A percentile compares a stretch with the other conserved stretches of the same genome.
Evolutionary conservation across 1,139 yeast species (phyloP).

Genomic region (Candida frijolesensis): DNA sequence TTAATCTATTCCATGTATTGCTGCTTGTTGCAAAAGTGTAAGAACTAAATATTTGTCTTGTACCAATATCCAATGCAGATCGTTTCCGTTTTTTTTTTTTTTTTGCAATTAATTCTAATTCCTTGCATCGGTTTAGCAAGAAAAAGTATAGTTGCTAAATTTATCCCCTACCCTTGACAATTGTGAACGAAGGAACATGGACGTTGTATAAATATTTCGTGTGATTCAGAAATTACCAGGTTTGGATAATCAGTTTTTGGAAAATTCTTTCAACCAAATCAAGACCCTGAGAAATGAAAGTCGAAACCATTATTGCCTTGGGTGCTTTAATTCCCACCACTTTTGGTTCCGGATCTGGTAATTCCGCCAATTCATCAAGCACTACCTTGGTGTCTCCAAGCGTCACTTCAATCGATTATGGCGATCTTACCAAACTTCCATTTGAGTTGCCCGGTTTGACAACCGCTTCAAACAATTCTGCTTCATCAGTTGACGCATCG

Average conservation of each 20-base stretch:
- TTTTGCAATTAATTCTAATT: background rate
- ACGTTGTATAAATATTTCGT: background rate
- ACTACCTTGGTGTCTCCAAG: background rate
- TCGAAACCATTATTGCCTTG: background rate
- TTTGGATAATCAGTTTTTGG: background rate
- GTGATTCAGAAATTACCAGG: background rate
- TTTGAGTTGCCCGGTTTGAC: background rate
- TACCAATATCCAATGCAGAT: background rate
- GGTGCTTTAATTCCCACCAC: background rate
- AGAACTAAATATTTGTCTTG: background rate
- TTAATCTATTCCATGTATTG: background rate
- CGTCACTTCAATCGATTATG: slow-evolving; percentile 1
- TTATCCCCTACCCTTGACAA: background rate
- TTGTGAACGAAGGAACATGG: background rate
- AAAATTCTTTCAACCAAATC: background rate
- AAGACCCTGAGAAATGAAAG: background rate
- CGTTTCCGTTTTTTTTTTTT: background rate
- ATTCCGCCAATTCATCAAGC: background rate
- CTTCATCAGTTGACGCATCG: background rate
- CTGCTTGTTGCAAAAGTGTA: slow-evolving; percentile 1
- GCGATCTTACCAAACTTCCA: slow-evolving; percentile 4
- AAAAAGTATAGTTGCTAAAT: background rate
- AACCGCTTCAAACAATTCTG: background rate
- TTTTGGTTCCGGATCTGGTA: background rate
- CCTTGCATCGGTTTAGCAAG: background rate